A percentile compares a stretch with the other conserved stretches of the same genome.
Evolutionary conservation across 2,329 filamentous ascomycete species (phyloP).

Genomic region (Calonectria pseudoreteaudii): DNA sequence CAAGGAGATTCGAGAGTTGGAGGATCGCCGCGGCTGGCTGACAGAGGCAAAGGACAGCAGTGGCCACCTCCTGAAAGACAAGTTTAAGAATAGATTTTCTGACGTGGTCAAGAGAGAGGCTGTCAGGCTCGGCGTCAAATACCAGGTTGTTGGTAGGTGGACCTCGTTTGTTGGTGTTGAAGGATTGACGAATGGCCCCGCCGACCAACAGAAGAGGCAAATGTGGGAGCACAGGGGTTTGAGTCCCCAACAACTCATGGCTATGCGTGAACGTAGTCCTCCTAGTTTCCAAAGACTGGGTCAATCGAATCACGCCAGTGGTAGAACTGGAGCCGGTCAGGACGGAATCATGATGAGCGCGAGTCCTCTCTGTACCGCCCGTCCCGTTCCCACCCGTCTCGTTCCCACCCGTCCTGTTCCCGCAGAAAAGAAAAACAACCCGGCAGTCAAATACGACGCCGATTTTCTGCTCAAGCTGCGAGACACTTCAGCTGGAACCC

Average conservation of each 20-base stretch:
- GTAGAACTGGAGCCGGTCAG: too few relatives aligned
- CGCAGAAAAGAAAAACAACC: background rate
- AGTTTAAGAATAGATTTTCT: background rate
- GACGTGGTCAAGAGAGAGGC: background rate
- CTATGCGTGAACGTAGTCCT: background rate
- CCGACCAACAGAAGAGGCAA: too few relatives aligned
- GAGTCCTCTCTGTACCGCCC: too few relatives aligned
- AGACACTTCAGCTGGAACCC: background rate
- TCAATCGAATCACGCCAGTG: background rate
- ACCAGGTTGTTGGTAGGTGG: background rate
- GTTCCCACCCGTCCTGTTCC: background rate
- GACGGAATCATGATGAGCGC: background rate
- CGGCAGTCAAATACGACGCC: background rate
- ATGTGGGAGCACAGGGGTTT: background rate
- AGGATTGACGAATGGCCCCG: background rate
- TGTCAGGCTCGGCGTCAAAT: background rate
- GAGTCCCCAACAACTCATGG: background rate
- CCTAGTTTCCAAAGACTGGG: background rate
- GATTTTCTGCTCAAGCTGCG: background rate
- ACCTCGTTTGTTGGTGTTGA: background rate
- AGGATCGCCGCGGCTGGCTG: background rate
- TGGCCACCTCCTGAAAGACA: background rate
- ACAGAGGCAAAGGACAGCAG: background rate
- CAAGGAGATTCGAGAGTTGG: constrained; percentile 64
- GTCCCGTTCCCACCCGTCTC: background rate